These are phyloP conservation scores for Eucalyptus pumila DNA, from an alignment of 345 rosid genomes.

Conservation along the genomic window DNA sequence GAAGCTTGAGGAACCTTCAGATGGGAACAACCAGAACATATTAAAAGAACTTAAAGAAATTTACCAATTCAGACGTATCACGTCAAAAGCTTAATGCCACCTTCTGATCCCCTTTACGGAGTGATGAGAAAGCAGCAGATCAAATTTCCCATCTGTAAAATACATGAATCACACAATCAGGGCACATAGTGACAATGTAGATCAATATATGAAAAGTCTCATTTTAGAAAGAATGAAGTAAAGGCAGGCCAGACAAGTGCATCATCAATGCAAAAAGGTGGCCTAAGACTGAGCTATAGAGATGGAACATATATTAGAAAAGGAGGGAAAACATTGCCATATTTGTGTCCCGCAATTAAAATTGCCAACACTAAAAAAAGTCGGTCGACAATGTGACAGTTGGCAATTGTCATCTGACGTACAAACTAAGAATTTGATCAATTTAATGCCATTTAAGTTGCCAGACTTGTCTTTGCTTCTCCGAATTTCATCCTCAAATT, in stretches of 20 bases:
- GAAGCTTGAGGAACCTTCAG: not conserved
- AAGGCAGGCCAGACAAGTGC: not conserved
- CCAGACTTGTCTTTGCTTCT: not conserved
- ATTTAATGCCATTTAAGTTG: not conserved
- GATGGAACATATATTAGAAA: not conserved
- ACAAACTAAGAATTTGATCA: not conserved
- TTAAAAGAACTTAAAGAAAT: not conserved
- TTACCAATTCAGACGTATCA: conserved; percentile 66
- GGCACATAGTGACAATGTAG: not conserved
- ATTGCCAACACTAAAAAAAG: not conserved
- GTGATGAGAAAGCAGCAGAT: conserved; percentile 47
- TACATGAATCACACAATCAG: not conserved
- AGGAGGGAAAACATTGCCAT: not conserved
- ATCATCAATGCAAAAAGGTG: not conserved
- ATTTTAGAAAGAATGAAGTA: not conserved
- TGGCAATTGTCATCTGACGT: not conserved
- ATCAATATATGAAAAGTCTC: not conserved
- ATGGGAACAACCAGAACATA: not conserved
- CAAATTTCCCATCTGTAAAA: conserved; percentile 56
- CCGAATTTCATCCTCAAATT: not conserved
- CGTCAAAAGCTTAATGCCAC: conserved; percentile 36
- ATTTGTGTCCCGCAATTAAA: not conserved
- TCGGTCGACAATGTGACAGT: not conserved
- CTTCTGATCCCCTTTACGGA: conserved; percentile 30
- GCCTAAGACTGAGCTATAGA: not conserved